Conservation (phyloP, 176 grass and related monocot genomes). For the Oryza coarctata region DNA sequence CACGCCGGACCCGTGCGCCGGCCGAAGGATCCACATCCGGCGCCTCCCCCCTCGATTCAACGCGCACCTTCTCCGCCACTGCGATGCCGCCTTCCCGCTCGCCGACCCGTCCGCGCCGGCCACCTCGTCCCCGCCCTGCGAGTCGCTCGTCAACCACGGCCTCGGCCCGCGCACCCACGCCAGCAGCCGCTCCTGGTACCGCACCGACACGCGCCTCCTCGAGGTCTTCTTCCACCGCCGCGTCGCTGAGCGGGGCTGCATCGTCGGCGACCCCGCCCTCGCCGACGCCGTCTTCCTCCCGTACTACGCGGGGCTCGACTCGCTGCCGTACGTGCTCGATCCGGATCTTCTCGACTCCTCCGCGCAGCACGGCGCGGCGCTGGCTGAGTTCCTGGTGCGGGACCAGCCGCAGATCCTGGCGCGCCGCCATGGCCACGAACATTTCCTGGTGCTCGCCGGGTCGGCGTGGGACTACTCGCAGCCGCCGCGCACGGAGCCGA, state of each 20-base stretch:
- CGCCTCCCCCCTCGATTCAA: conserved; percentile 54
- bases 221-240: conserved; percentile 76
- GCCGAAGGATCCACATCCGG: conserved; percentile 64
- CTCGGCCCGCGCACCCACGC: conserved; percentile 60
- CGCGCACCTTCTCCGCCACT: conserved; percentile 48
- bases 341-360: conserved; percentile 41
- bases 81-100: conserved; percentile 58
- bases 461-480: conserved; percentile 81
- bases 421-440: conserved; percentile 60
- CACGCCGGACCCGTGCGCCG: conserved; percentile 24
- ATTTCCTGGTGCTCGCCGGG: conserved; percentile 66
- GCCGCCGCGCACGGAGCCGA: conserved; percentile 12
- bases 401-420: conserved; percentile 43
- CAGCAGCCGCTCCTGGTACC: conserved; percentile 61
- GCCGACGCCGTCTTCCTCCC: conserved; percentile 78
- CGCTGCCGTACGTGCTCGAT: conserved; percentile 64
- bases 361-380: conserved; percentile 38
- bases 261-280: conserved; percentile 30
- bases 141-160: conserved; percentile 64
- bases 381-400: conserved; percentile 47
- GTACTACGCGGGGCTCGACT: conserved; percentile 77
- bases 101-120: conserved; percentile 48
- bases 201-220: conserved; percentile 60
- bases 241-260: conserved; percentile 50
- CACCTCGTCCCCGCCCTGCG: conserved; percentile 35